These are phyloP conservation scores for Penicillium cinerascens DNA, from an alignment of 495 filamentous ascomycete genomes.

Conservation along the genomic window DNA sequence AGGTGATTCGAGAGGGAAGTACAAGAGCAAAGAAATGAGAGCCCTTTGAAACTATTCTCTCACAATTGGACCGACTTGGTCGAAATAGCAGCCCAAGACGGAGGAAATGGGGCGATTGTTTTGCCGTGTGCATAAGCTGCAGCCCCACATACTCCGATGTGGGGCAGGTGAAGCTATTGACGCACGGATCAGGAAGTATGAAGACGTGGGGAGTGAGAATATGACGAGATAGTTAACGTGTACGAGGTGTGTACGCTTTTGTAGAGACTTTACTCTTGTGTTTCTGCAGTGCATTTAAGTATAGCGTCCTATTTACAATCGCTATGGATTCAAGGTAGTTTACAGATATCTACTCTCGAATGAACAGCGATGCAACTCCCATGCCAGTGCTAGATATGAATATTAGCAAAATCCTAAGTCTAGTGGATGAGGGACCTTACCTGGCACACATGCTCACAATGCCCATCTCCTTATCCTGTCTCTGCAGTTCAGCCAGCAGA, in stretches of 20 bases:
- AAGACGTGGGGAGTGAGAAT: background rate
- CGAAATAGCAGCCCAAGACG: background rate
- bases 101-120: background rate
- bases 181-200: background rate
- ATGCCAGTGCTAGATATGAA: conserved; percentile 60
- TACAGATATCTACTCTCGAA: conserved; percentile 53
- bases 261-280: background rate
- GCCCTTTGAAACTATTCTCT: background rate
- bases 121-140: background rate
- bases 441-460: conserved; percentile 73
- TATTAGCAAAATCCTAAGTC: background rate
- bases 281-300: background rate
- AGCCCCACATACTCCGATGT: conserved; percentile 1
- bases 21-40: background rate
- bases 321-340: background rate
- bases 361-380: conserved; percentile 73
- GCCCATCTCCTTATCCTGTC: conserved; percentile 67
- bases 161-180: background rate
- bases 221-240: background rate
- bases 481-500: conserved; percentile 64
- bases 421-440: conserved; percentile 6
- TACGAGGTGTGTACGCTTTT: background rate
- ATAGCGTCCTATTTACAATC: background rate
- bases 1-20: background rate
- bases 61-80: background rate